Conservation (phyloP, 768 basidiomycete genomes). For the Myochromella boudieri region DNA sequence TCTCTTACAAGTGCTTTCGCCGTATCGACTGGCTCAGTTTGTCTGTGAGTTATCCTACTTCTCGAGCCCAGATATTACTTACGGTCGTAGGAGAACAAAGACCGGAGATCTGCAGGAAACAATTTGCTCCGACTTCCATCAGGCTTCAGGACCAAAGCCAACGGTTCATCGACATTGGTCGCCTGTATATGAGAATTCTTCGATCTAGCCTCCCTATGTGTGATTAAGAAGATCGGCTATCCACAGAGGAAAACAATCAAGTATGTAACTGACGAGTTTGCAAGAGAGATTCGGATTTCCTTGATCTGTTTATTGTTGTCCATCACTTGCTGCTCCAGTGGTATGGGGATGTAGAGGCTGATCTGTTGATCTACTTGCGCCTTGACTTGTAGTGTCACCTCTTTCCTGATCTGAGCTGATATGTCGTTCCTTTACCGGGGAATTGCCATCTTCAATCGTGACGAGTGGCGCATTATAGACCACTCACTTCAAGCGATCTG, state of each 20-base stretch:
- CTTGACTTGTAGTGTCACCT: slow-evolving; percentile 42
- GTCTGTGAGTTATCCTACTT: slow-evolving; percentile 10
- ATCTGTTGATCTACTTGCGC: slow-evolving; percentile 51
- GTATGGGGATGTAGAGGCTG: slow-evolving; percentile 44
- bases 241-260: not conserved
- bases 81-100: slow-evolving; percentile 56
- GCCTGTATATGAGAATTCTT: slow-evolving; percentile 43
- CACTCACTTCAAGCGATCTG: slow-evolving; percentile 29
- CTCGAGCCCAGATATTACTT: too few species aligned
- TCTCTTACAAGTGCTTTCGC: slow-evolving; percentile 44
- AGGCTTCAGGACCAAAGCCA: slow-evolving; percentile 45
- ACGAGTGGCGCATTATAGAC: not conserved
- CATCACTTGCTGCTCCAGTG: slow-evolving; percentile 41
- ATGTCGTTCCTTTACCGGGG: slow-evolving; percentile 21
- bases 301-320: slow-evolving; percentile 43
- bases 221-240: not conserved
- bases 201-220: slow-evolving; percentile 46
- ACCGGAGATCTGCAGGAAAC: slow-evolving; percentile 50
- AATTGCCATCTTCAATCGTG: not conserved
- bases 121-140: slow-evolving; percentile 47
- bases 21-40: slow-evolving; percentile 37
- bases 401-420: slow-evolving; percentile 36
- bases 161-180: slow-evolving; percentile 40
- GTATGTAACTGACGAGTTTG: slow-evolving; percentile 56
- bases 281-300: slow-evolving; percentile 42